Percentiles rank a stretch among this genome's conserved stretches.
phyloP scores from a whole-genome alignment of 1,284 basidiomycete species.

The Stereum hirsutum region DNA sequence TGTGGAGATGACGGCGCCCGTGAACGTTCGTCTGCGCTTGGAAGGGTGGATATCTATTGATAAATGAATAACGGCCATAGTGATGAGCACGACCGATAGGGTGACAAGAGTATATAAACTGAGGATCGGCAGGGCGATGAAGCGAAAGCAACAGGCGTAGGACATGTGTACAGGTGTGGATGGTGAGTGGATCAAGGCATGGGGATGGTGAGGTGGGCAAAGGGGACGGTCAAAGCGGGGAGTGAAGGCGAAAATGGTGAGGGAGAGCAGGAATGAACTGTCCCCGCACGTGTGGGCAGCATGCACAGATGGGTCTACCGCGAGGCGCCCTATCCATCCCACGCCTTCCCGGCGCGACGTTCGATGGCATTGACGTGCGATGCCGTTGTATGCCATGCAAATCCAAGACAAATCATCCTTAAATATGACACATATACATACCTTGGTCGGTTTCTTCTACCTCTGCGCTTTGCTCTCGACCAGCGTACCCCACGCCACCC shows the following conservation, averaged over 20 bases:
- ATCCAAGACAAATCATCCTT: neutral
- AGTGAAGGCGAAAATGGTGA: no score
- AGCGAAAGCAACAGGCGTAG: no score
- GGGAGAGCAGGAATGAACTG: no score
- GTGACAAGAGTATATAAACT: slow-evolving; percentile 9
- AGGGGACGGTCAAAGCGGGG: no score
- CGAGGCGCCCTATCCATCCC: neutral
- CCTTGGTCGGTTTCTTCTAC: slow-evolving; percentile 39
- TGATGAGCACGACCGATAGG: slow-evolving; percentile 3
- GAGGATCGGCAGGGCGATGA: no score
- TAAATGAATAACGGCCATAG: slow-evolving; percentile 15
- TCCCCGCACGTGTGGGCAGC: slow-evolving; percentile 12
- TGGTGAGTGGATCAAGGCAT: no score
- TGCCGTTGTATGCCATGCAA: slow-evolving; percentile 2
- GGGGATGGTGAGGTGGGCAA: no score
- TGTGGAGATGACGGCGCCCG: slow-evolving; percentile 70
- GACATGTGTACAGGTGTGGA: no score
- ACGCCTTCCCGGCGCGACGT: no score
- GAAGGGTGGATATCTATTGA: slow-evolving; percentile 35
- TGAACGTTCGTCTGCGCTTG: slow-evolving; percentile 58
- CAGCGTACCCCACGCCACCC: no score
- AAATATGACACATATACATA: slow-evolving; percentile 18
- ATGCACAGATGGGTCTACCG: neutral
- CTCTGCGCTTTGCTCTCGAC: slow-evolving; percentile 26
- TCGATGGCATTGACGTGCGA: slow-evolving; percentile 13